These are phyloP conservation scores for Leccinum longicurvipes DNA, from an alignment of 768 basidiomycete genomes.

Conservation along the genomic window DNA sequence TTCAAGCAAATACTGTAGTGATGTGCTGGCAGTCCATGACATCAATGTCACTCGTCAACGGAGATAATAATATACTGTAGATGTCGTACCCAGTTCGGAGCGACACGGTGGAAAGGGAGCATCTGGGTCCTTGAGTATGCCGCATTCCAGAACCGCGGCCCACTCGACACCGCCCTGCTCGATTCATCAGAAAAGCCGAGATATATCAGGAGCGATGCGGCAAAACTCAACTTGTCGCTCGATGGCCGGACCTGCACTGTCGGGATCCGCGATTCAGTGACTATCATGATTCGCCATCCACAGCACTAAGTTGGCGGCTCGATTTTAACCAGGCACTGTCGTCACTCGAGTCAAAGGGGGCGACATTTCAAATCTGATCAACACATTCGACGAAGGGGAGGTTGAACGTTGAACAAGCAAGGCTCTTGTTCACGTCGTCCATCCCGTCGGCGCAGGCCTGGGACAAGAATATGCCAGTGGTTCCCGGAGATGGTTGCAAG, in stretches of 20 bases:
- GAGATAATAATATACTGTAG: too few species aligned
- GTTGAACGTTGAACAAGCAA: conserved; percentile 27
- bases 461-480: conserved; percentile 9
- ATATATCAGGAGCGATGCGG: conserved; percentile 28
- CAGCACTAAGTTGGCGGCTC: too few species aligned
- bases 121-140: too few species aligned
- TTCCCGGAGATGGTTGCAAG: conserved; percentile 33
- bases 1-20: too few species aligned
- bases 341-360: conserved; percentile 50
- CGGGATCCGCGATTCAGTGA: conserved; percentile 31
- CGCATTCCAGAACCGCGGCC: conserved; percentile 25
- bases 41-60: too few species aligned
- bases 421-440: conserved; percentile 41
- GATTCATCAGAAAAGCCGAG: conserved; percentile 25
- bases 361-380: conserved; percentile 23
- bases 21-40: too few species aligned
- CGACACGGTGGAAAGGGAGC: too few species aligned
- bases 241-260: conserved; percentile 15
- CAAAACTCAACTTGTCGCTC: conserved; percentile 22
- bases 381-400: conserved; percentile 23
- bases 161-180: conserved; percentile 24
- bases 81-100: too few species aligned
- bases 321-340: conserved; percentile 49
- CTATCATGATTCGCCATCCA: conserved; percentile 41
- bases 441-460: conserved; percentile 27